Evolutionary conservation across 768 basidiomycete species (phyloP), one percentile per base, ranked within the genome.

Genomic region (Hericium alpestre): DNA sequence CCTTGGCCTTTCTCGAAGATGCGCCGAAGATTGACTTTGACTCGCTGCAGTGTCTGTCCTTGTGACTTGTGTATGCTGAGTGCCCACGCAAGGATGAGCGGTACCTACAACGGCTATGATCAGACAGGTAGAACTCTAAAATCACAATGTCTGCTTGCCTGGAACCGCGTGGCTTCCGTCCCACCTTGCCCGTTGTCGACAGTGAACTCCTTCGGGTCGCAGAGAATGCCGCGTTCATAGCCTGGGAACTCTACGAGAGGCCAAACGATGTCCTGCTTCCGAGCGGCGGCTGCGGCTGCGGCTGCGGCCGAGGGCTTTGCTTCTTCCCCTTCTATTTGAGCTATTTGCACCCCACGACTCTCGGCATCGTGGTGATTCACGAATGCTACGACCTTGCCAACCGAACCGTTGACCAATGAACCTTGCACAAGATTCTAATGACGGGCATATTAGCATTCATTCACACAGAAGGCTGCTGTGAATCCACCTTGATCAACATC

Each of bases 41-140:
- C 90, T 51, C 90, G 76, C 53, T 90, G 81, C 47, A 95, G 71
- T 0, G 93, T 94, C 68, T 93, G 92, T 0, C 93, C 93, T 66
- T 95, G 93, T 4, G 86, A 86, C 66, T 94, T 94, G 71, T 93
- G 90, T 38, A 93, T 83, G 51, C 84, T 86, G 66, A 93, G 74
- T 0, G 91, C 90, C 87, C 90, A 93, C 0, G 92, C 84, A n/a
- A 92, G 71, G 53, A 84, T 83, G 5, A 86, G 62, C 2, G 81
- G 80, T 9, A 84, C 61, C 79, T 81, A 39, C 32, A 43, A 51
- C 15, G 7, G 7, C 32, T 46, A 20, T 20, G 2, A 11, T 23
- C 49, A 23, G 22, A 38, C 16, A 54, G 16, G 12, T 25, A 4
- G n/a, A 58, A 27, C 41, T 27, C 41, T 39, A 55, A 38, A 43